These are phyloP conservation scores for Fusarium protoensiforme DNA, from an alignment of 2,329 filamentous ascomycete genomes.

Conservation along the genomic window DNA sequence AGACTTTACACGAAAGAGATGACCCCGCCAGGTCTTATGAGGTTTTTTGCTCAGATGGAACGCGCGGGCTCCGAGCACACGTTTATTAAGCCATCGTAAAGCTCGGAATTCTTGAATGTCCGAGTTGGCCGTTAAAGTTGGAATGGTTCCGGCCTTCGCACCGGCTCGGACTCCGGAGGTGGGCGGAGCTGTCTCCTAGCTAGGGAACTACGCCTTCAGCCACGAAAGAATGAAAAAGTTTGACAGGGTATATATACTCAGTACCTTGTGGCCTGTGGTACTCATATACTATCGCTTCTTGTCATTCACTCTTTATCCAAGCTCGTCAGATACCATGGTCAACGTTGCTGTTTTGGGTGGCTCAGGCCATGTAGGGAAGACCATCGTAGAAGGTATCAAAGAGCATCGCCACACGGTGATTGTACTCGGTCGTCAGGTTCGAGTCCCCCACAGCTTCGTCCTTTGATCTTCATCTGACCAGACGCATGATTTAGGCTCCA, in stretches of 20 bases:
- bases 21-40: not conserved
- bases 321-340: constrained; percentile 2
- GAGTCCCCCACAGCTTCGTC: not conserved
- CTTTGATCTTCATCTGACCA: not conserved
- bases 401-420: constrained; percentile 13
- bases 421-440: constrained; percentile 12
- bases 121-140: not conserved
- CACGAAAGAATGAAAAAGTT: not conserved
- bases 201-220: not conserved
- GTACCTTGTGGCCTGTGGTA: not conserved
- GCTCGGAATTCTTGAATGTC: not conserved
- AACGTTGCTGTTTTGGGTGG: constrained; percentile 20
- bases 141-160: not conserved
- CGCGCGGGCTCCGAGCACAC: not conserved
- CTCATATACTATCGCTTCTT: not conserved
- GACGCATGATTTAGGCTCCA: not conserved
- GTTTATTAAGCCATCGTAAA: not conserved
- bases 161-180: not conserved
- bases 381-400: constrained; percentile 10
- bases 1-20: not conserved
- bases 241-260: not conserved
- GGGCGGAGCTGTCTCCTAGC: not conserved
- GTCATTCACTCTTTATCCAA: not conserved
- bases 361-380: constrained; percentile 22
- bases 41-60: not conserved